Evolutionary conservation across 2,329 filamentous ascomycete genomes (phyloP), one percentile per base, ranked within the genome.

Genomic region (Calonectria pseudoreteaudii): DNA sequence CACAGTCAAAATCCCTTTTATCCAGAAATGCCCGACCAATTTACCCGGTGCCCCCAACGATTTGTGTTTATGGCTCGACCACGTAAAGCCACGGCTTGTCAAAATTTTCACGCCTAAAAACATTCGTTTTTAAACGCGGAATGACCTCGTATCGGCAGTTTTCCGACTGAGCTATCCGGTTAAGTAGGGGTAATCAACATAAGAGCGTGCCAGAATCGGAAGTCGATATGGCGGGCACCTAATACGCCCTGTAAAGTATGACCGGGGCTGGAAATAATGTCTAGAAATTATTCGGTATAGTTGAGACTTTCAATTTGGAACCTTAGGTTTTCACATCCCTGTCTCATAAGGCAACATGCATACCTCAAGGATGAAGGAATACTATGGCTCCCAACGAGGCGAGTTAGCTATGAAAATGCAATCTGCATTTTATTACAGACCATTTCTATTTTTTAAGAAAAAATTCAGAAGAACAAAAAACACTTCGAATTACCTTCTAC

Each of bases 11-110:
- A 28, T 30, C 62, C 52, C 64, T 76, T 80, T 80, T 80, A 80
- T 72, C 79, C 79, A 79, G 74, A 66, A 60, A 69, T 58, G 44
- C 67, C 73, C 70, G 52, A 38, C 71, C 52, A 73, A 74, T 77
- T 80, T 80, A 80, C 66, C 78, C 78, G 78, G 76, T 56, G 64
- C 52, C 73, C 72, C 78, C 72, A 50, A 28, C 38, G 56, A 41
- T 23, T 26, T 49, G 36, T 41, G 52, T 66, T 28, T 20, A 66
- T 18, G 26, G 26, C 26, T 31, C 31, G 28, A 10, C 23, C 31
- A 23, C n/a, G 14, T 28, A 64, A 64, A 31, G 52, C 11, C 28
- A 44, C 13, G 16, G 34, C 38, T 38, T 62, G 44, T 38, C 41
- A 41, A 31, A 49, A 26, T 14, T 16, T 18, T 53, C 38, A 34